Percentiles rank a stretch among this genome's conserved stretches.
phyloP scores from a whole-genome alignment of 1,284 basidiomycete genomes.

The Paramarasmius palmivorus region DNA sequence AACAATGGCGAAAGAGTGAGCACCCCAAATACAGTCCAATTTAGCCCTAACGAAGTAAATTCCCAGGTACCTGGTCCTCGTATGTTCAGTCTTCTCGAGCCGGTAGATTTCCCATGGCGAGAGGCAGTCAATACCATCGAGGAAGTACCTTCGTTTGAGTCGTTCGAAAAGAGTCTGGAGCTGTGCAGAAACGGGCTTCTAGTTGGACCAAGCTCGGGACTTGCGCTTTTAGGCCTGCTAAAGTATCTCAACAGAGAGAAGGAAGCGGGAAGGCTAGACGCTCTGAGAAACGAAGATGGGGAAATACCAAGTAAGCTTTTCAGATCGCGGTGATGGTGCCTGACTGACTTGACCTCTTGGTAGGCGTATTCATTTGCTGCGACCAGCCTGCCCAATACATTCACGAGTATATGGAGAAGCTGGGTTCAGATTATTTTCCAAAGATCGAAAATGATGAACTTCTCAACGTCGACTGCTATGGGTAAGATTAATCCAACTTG shows the following conservation, averaged over 20 bases:
- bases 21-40: not conserved
- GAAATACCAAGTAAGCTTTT: conserved; percentile 15
- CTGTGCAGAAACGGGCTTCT: conserved; percentile 15
- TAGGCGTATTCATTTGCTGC: conserved; percentile 18
- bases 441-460: conserved; percentile 14
- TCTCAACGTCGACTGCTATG: conserved; percentile 14
- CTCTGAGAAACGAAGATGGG: conserved; percentile 14
- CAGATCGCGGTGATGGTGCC: not conserved
- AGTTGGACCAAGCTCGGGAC: conserved; percentile 17
- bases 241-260: conserved; percentile 14
- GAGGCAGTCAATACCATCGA: conserved; percentile 24
- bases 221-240: conserved; percentile 11
- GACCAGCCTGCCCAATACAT: conserved; percentile 18
- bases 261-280: conserved; percentile 11
- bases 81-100: conserved; percentile 21
- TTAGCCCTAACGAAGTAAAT: not conserved
- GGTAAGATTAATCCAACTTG: conserved; percentile 1
- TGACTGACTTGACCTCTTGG: not conserved
- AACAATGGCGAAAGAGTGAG: conserved; percentile 19
- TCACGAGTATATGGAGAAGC: conserved; percentile 13
- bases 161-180: conserved; percentile 20
- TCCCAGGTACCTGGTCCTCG: conserved; percentile 24
- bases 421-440: conserved; percentile 13
- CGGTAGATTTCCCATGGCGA: conserved; percentile 26
- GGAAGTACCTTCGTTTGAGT: conserved; percentile 22